Evolutionary conservation across 2,329 filamentous ascomycete species (phyloP).

Genomic region (Colletotrichum lindemuthianum): DNA sequence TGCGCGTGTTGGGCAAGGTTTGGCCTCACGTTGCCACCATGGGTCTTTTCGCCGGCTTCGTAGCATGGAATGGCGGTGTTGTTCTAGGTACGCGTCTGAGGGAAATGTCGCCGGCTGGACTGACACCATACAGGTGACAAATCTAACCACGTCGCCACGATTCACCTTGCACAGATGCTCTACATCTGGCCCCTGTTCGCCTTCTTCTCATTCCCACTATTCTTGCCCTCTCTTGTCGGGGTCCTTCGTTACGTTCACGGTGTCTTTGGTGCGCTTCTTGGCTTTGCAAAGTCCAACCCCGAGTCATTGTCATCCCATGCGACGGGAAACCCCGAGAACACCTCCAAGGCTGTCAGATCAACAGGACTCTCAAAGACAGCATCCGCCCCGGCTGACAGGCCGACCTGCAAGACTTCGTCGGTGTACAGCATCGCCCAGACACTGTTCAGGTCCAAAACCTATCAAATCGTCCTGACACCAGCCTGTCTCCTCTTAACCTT

Average conservation of each 20-base stretch:
- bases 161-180: conserved; percentile 92
- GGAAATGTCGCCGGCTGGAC: not conserved
- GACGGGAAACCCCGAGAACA: not conserved
- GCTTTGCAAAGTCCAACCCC: not conserved
- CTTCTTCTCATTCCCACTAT: conserved; percentile 88
- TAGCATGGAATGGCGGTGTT: conserved; percentile 89
- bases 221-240: conserved; percentile 64
- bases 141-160: conserved; percentile 88
- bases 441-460: conserved; percentile 41
- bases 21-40: conserved; percentile 74
- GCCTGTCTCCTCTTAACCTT: conserved; percentile 50
- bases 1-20: conserved; percentile 56
- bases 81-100: conserved; percentile 74
- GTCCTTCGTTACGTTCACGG: conserved; percentile 27
- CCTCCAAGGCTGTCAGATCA: not conserved
- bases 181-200: conserved; percentile 92
- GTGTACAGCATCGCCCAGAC: conserved; percentile 23
- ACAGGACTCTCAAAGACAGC: not conserved
- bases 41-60: conserved; percentile 75
- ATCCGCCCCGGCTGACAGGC: too few relatives aligned
- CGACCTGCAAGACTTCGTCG: not conserved
- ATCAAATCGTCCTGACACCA: conserved; percentile 42
- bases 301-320: not conserved
- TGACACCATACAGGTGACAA: conserved; percentile 77
- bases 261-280: not conserved